phyloP scores from a whole-genome alignment of 805 yeast genomes.

The Tetrapisispora fleetii region DNA sequence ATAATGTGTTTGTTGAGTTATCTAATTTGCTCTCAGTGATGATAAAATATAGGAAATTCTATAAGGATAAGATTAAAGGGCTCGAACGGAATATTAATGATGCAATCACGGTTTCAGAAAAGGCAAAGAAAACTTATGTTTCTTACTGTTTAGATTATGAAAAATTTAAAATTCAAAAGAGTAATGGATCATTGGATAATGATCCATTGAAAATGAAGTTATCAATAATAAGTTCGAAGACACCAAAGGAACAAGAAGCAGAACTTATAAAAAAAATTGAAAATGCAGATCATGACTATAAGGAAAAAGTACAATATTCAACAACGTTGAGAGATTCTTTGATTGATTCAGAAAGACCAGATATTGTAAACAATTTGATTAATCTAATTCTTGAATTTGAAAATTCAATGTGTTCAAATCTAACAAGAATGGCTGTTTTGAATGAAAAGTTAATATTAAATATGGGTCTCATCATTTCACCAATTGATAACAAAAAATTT shows the following conservation, averaged over 20 bases:
- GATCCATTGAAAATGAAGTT: slow-evolving; percentile 82
- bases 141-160: slow-evolving; percentile 81
- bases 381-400: slow-evolving; percentile 79
- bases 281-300: slow-evolving; percentile 78
- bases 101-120: slow-evolving; percentile 73
- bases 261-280: slow-evolving; percentile 74
- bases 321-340: slow-evolving; percentile 67
- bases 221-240: slow-evolving; percentile 67
- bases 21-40: slow-evolving; percentile 59
- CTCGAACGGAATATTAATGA: slow-evolving; percentile 80
- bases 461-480: slow-evolving; percentile 73
- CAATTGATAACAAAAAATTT: slow-evolving; percentile 36
- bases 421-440: slow-evolving; percentile 82
- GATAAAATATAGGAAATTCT: slow-evolving; percentile 58
- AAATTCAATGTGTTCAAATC: slow-evolving; percentile 76
- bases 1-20: slow-evolving; percentile 79
- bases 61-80: slow-evolving; percentile 73
- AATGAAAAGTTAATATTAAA: slow-evolving; percentile 76
- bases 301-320: slow-evolving; percentile 61
- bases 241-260: slow-evolving; percentile 79
- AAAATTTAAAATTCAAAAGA: slow-evolving; percentile 48
- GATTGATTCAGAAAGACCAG: slow-evolving; percentile 66
- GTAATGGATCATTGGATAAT: neutral
- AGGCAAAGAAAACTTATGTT: slow-evolving; percentile 70
- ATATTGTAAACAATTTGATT: slow-evolving; percentile 56